Evolutionary conservation across 2,329 filamentous ascomycete genomes (phyloP), one percentile per base, ranked within the genome.

Genomic region (Cladophialophora carrionii): DNA sequence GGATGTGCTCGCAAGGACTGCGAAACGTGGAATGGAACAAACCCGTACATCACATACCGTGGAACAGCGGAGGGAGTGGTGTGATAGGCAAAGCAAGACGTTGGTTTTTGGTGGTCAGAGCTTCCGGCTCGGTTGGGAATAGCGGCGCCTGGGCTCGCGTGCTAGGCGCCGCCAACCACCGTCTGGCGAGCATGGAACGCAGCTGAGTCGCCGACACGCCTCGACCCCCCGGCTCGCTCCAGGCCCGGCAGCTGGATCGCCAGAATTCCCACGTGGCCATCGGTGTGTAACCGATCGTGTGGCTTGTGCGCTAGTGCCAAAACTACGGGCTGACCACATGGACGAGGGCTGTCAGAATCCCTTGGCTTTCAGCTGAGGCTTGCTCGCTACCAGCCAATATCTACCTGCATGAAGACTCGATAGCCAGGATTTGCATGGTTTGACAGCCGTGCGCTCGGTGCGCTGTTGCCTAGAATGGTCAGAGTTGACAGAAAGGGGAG

Each of bases 251-350:
- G 22, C 54, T 52, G 46, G 31, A 46, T 26, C 46, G 54, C 55
- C 46, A 53, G 34, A 57, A 9, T 41, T 22, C 5, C 57, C 57
- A 60, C 57, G 57, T 60, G 57, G 57, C 46, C 20, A 37, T 52
- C 57, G 57, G 57, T 22, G 57, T 22, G 20, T 51, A n/a, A 46
- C 57, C 48, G 57, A 26, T 31, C 48, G 4, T 60, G 57, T 60
- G 57, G 57, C 57, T 52, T 41, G 46, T n/a, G 31, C 57, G 48
- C 46, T 60, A 60, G 48, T 43, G 52, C 48, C 43, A 41, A 34
- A 60, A 20, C 4, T 41, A 37, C 37, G 14, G 43, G 46, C 9
- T 32, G 20, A 49, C 57, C 57, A 60, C 57, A 46, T 60, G 57
- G 57, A 60, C 26, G 10, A 10, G n/a, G 22, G 29, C 4, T 26